phyloP scores from a whole-genome alignment of 164 flowering plant genomes.

The Aristolochia contorta region DNA sequence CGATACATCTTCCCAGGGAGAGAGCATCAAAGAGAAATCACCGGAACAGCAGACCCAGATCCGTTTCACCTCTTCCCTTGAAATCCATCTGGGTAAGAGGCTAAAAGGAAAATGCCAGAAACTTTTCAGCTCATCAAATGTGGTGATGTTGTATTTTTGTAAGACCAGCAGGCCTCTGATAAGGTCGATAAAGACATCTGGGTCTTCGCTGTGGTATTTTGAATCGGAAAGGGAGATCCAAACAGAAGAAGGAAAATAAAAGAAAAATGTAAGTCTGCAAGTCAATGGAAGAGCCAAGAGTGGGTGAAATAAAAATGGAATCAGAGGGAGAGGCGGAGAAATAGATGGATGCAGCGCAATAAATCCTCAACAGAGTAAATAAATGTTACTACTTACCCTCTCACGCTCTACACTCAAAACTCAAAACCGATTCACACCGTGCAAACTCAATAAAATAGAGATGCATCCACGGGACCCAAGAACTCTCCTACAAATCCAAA shows the following conservation, averaged over 20 bases:
- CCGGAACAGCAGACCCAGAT: constrained; percentile 26
- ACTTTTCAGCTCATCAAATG: constrained; percentile 9
- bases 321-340: constrained; percentile 10
- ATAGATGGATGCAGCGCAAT: constrained; percentile 30
- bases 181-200: constrained; percentile 8
- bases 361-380: constrained; percentile 15
- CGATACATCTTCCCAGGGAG: constrained; percentile 21
- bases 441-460: neutral
- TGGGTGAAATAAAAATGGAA: neutral
- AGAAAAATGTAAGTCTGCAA: neutral
- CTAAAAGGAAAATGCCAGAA: constrained; percentile 6
- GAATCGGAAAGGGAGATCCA: constrained; percentile 1
- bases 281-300: constrained; percentile 1
- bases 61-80: constrained; percentile 10
- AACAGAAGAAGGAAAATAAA: neutral
- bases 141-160: neutral
- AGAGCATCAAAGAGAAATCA: constrained; percentile 10
- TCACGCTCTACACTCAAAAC: too few species aligned
- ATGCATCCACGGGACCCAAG: neutral
- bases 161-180: constrained; percentile 1
- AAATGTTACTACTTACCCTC: neutral
- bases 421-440: too few species aligned
- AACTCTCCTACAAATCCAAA: neutral
- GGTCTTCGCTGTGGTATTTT: neutral
- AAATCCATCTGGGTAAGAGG: constrained; percentile 1